These are phyloP conservation scores for Tetrahymena malaccensis DNA, from an alignment of 73 alveolate genomes.

Conservation along the genomic window DNA sequence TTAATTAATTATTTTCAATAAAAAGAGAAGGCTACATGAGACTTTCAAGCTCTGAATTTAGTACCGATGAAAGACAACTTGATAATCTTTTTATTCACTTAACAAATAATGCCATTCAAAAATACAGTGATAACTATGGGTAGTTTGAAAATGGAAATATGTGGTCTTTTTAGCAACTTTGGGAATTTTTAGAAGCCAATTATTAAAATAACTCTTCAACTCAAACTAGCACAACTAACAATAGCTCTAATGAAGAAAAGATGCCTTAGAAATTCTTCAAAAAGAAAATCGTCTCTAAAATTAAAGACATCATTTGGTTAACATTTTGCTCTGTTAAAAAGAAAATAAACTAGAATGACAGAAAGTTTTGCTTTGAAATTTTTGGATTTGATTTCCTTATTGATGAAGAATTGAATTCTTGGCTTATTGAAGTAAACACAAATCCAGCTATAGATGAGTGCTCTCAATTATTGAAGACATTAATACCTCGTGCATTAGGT, in stretches of 20 bases:
- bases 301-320: slow-evolving; percentile 60
- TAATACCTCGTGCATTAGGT: slow-evolving; percentile 74
- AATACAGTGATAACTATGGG: slow-evolving; percentile 52
- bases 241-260: not conserved
- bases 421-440: slow-evolving; percentile 91
- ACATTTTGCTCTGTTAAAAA: slow-evolving; percentile 45
- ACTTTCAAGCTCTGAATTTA: slow-evolving; percentile 54
- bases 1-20: not conserved
- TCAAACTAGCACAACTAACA: not conserved
- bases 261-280: slow-evolving; percentile 48
- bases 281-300: slow-evolving; percentile 52
- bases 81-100: slow-evolving; percentile 59
- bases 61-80: slow-evolving; percentile 30
- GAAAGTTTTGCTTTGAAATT: slow-evolving; percentile 81
- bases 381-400: slow-evolving; percentile 91
- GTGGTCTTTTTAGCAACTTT: slow-evolving; percentile 59
- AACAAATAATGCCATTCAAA: slow-evolving; percentile 66
- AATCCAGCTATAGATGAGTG: slow-evolving; percentile 89
- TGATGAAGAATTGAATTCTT: slow-evolving; percentile 77
- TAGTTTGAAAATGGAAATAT: slow-evolving; percentile 69
- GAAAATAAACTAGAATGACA: slow-evolving; percentile 49
- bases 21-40: slow-evolving; percentile 67
- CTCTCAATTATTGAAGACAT: slow-evolving; percentile 58
- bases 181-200: slow-evolving; percentile 48
- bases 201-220: slow-evolving; percentile 3